Conservation (phyloP, 257 asterid species). For the Nicotiana undulata region DNA sequence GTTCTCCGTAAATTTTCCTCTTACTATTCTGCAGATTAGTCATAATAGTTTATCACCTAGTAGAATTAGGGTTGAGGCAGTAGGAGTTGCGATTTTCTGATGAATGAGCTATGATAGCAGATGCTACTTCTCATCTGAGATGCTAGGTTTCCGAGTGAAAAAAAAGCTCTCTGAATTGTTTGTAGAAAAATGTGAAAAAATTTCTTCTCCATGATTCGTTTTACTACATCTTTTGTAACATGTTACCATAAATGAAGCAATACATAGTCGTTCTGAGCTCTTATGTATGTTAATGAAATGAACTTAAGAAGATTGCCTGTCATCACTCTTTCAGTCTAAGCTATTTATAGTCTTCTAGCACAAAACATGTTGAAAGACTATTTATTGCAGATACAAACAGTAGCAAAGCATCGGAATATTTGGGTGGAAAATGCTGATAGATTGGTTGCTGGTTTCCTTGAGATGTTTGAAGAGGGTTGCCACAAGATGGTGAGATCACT, state of each 20-base stretch:
- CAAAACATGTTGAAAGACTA: background rate
- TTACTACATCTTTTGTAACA: background rate
- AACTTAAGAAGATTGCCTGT: background rate
- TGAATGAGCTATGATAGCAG: background rate
- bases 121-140: background rate
- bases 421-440: constrained; percentile 65
- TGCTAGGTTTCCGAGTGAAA: background rate
- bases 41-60: background rate
- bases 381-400: constrained; percentile 44
- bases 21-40: background rate
- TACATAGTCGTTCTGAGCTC: background rate
- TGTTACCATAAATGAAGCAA: background rate
- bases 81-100: background rate
- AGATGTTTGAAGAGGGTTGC: constrained; percentile 56
- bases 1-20: background rate
- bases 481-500: constrained; percentile 32
- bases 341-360: background rate
- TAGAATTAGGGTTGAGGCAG: background rate
- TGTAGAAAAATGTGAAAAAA: background rate
- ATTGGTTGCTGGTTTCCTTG: constrained; percentile 56
- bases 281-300: background rate
- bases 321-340: background rate
- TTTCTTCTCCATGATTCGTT: background rate
- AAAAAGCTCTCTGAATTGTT: background rate
- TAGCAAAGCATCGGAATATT: constrained; percentile 38